These are phyloP conservation scores for Colletotrichum musicola DNA, from an alignment of 2,329 filamentous ascomycete species.

Conservation along the genomic window DNA sequence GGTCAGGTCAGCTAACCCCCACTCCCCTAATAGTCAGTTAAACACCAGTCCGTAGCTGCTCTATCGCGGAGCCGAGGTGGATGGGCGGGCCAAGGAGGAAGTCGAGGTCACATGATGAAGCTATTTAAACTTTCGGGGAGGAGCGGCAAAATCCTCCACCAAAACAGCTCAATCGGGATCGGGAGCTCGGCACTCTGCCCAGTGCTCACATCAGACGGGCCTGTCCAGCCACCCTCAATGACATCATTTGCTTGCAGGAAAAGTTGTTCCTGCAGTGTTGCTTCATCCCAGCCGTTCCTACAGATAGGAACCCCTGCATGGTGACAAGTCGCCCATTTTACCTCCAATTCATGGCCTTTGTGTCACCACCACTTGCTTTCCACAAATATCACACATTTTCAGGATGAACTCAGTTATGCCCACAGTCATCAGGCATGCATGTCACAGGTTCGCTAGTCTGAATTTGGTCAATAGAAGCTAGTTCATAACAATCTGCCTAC, in stretches of 20 bases:
- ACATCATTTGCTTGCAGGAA: constrained; percentile 33
- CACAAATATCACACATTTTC: constrained; percentile 9
- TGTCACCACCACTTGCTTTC: constrained; percentile 2
- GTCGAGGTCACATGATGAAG: constrained; percentile 25
- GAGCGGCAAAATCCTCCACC: constrained; percentile 17
- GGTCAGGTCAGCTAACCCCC: too few relatives aligned
- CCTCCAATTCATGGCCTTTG: too few relatives aligned
- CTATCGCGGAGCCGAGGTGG: neutral
- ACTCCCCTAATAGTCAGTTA: too few relatives aligned
- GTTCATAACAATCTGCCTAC: constrained; percentile 40
- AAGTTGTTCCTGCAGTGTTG: neutral
- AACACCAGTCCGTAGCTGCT: too few relatives aligned
- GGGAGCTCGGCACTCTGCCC: constrained; percentile 3
- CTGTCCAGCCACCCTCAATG: constrained; percentile 28
- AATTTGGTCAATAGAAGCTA: constrained; percentile 31
- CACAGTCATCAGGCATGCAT: neutral
- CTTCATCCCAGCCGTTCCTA: neutral
- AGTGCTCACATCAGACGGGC: constrained; percentile 9
- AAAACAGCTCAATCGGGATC: constrained; percentile 25
- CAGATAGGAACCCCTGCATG: neutral
- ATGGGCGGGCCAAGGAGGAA: neutral
- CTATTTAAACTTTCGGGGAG: constrained; percentile 9
- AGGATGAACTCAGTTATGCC: neutral
- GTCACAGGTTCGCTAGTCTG: constrained; percentile 6
- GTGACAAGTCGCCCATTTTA: constrained; percentile 12